phyloP scores from a whole-genome alignment of 75 land plant genomes.

The Pinus albicaulis region DNA sequence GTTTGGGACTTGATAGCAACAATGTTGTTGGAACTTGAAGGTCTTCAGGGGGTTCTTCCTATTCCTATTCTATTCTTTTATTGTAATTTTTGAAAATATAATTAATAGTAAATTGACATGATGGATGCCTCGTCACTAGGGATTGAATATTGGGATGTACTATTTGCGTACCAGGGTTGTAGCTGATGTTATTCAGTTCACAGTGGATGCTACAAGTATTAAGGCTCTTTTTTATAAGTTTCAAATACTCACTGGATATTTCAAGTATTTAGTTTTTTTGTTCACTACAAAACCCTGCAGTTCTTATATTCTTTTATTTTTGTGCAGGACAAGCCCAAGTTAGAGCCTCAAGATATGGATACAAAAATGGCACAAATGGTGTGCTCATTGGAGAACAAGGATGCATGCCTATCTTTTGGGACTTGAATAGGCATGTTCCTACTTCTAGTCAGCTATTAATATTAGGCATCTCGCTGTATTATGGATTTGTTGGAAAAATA shows the following conservation, averaged over 20 bases:
- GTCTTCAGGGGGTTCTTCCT: too few species aligned
- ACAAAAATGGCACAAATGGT: slow-evolving; percentile 76
- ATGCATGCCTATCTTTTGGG: slow-evolving; percentile 86
- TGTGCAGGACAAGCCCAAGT: slow-evolving; percentile 33
- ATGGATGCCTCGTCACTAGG: slow-evolving; percentile 12
- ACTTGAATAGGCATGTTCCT: slow-evolving; percentile 23
- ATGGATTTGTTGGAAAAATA: not conserved
- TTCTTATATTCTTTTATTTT: not conserved
- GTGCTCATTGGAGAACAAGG: slow-evolving; percentile 78
- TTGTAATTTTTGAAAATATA: too few species aligned
- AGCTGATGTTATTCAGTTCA: slow-evolving; percentile 92
- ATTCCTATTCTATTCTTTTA: too few species aligned
- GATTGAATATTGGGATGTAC: slow-evolving; percentile 91
- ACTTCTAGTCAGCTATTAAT: not conserved
- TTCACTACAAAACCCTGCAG: not conserved
- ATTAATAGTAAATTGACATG: not conserved
- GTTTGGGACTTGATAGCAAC: too few species aligned
- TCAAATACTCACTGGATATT: not conserved
- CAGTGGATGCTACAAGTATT: slow-evolving; percentile 64
- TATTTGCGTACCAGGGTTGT: slow-evolving; percentile 84
- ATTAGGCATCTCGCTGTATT: not conserved
- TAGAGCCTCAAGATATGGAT: slow-evolving; percentile 22
- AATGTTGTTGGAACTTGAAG: too few species aligned
- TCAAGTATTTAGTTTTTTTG: not conserved
- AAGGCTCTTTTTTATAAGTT: slow-evolving; percentile 33